These are phyloP conservation scores for Rubus parviflorus DNA, from an alignment of 306 rosid genomes.

Conservation along the genomic window DNA sequence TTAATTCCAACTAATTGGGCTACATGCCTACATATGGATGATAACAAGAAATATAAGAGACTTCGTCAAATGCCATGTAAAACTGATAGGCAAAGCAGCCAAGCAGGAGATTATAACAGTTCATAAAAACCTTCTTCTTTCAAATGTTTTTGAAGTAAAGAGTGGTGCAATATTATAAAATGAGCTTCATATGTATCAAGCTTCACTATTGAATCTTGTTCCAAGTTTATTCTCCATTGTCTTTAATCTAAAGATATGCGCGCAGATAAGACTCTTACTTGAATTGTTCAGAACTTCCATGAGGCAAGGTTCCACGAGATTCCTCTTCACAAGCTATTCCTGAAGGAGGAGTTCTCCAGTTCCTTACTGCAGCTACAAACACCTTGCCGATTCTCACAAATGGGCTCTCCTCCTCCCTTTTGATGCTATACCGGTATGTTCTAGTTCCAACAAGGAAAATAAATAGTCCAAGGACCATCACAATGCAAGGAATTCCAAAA, in stretches of 20 bases:
- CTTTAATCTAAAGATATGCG: neutral
- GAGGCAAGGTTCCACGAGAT: conserved; percentile 30
- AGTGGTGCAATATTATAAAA: too few relatives aligned
- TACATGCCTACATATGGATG: neutral
- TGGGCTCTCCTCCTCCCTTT: neutral
- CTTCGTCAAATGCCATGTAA: neutral
- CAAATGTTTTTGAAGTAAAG: neutral
- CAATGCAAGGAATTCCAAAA: conserved; percentile 36
- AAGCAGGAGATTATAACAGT: neutral
- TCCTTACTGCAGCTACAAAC: conserved; percentile 14
- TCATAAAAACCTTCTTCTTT: neutral
- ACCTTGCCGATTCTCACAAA: conserved; percentile 16
- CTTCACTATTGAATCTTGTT: neutral
- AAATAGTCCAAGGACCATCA: conserved; percentile 20
- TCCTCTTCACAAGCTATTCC: conserved; percentile 31
- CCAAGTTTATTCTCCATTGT: neutral
- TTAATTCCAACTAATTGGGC: neutral
- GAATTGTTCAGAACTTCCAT: conserved; percentile 25
- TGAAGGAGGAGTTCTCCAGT: conserved; percentile 19
- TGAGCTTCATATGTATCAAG: neutral
- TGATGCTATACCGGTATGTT: conserved; percentile 24
- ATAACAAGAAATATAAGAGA: neutral
- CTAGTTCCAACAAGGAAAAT: conserved; percentile 31
- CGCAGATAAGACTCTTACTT: conserved; percentile 20
- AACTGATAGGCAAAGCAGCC: neutral